Evolutionary conservation across 257 asterid species (phyloP).

Genomic region (Solanum sejunctum): DNA sequence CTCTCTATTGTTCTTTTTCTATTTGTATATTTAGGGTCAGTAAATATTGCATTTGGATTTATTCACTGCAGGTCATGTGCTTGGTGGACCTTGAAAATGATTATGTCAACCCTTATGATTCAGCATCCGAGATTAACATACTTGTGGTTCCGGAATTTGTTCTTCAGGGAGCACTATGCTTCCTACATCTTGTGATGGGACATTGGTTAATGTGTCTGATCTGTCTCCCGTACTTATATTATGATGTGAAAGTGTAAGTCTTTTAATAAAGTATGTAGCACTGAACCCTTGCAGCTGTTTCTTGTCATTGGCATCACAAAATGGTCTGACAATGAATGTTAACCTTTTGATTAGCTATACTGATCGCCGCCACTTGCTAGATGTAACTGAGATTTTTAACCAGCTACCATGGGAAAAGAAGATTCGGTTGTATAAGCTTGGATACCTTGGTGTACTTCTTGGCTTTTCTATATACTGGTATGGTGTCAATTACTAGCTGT

Average conservation of each 20-base stretch:
- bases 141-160: constrained; percentile 72
- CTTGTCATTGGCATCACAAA: neutral
- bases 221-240: constrained; percentile 63
- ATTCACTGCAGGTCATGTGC: constrained; percentile 68
- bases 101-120: constrained; percentile 81
- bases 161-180: constrained; percentile 57
- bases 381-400: constrained; percentile 87
- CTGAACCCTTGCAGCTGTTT: neutral
- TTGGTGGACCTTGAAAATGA: constrained; percentile 85
- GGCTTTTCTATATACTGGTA: constrained; percentile 54
- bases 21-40: neutral
- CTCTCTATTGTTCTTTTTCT: neutral
- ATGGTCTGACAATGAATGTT: constrained; percentile 2
- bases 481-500: neutral
- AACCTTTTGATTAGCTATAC: constrained; percentile 34
- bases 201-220: constrained; percentile 81
- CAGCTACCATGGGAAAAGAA: constrained; percentile 64
- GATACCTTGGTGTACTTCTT: constrained; percentile 40
- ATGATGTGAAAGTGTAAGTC: constrained; percentile 67
- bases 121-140: constrained; percentile 72
- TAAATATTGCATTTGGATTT: neutral
- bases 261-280: neutral
- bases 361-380: constrained; percentile 41
- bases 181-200: constrained; percentile 67
- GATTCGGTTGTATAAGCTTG: constrained; percentile 57